phyloP scores from a whole-genome alignment of 768 basidiomycete species.

The Suillus clintonianus region DNA sequence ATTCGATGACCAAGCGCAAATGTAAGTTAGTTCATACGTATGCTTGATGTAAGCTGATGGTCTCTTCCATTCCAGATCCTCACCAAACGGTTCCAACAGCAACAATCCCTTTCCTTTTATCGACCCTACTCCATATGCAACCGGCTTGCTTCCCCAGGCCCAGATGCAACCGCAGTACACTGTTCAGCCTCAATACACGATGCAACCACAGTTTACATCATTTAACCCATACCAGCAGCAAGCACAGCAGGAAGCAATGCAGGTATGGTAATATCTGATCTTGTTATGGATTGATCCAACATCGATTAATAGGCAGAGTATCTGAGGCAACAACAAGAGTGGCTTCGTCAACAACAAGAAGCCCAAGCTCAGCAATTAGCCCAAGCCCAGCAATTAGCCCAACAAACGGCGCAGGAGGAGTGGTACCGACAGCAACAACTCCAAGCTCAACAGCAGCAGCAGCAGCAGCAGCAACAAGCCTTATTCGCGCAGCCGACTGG shows the following conservation, averaged over 20 bases:
- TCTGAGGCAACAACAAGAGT: conserved; percentile 62
- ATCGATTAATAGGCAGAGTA: conserved; percentile 39
- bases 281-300: background rate
- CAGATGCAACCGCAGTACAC: conserved; percentile 75
- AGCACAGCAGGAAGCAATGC: conserved; percentile 85
- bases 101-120: conserved; percentile 62
- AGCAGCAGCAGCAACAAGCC: conserved; percentile 48
- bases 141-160: conserved; percentile 54
- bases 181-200: conserved; percentile 70
- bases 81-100: conserved; percentile 29
- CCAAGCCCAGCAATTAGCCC: conserved; percentile 40
- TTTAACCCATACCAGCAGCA: conserved; percentile 97
- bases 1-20: conserved; percentile 85
- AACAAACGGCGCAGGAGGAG: conserved; percentile 52
- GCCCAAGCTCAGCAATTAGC: conserved; percentile 41
- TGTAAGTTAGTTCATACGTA: conserved; percentile 49
- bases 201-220: conserved; percentile 86
- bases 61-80: conserved; percentile 22
- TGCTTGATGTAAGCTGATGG: conserved; percentile 9
- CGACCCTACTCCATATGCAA: conserved; percentile 61
- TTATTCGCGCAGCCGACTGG: conserved; percentile 69
- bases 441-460: conserved; percentile 46
- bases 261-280: conserved; percentile 35
- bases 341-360: conserved; percentile 66
- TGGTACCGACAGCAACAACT: conserved; percentile 64